These are phyloP conservation scores for Aaosphaeria arxii DNA, from an alignment of 2,329 filamentous ascomycete genomes.

Conservation along the genomic window DNA sequence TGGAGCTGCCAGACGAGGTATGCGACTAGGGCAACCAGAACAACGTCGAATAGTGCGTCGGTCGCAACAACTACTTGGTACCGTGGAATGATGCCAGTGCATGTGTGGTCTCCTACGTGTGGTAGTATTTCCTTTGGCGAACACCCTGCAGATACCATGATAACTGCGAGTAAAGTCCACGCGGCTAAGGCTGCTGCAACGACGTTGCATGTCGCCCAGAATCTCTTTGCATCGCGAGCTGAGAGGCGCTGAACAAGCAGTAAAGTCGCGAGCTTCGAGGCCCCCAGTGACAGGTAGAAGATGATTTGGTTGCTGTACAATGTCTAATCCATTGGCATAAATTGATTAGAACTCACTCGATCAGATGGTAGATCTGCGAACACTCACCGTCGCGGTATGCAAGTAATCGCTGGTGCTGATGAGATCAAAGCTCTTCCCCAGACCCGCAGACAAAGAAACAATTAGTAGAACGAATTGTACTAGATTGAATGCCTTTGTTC, in stretches of 20 bases:
- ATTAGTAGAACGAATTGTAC: conserved; percentile 19
- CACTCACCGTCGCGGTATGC: no score
- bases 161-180: conserved; percentile 18
- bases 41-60: conserved; percentile 19
- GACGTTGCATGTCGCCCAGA: conserved; percentile 20
- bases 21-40: conserved; percentile 17
- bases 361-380: no score
- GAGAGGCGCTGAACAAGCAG: conserved; percentile 27
- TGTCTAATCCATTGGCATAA: conserved; percentile 2
- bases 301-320: conserved; percentile 17
- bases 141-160: conserved; percentile 21
- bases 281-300: conserved; percentile 19
- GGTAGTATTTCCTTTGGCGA: conserved; percentile 13
- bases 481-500: conserved; percentile 9
- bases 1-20: conserved; percentile 24
- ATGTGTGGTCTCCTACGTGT: conserved; percentile 9
- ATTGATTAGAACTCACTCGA: neutral
- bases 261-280: conserved; percentile 24
- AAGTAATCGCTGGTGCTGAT: conserved; percentile 1
- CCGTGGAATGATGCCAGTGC: conserved; percentile 12
- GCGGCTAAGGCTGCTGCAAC: conserved; percentile 9
- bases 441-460: conserved; percentile 16
- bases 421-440: conserved; percentile 16
- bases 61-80: conserved; percentile 15
- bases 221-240: conserved; percentile 20